Percentiles rank a stretch among this genome's conserved stretches.
phyloP scores from a whole-genome alignment of 768 basidiomycete species.

The Clavaria fumosa region DNA sequence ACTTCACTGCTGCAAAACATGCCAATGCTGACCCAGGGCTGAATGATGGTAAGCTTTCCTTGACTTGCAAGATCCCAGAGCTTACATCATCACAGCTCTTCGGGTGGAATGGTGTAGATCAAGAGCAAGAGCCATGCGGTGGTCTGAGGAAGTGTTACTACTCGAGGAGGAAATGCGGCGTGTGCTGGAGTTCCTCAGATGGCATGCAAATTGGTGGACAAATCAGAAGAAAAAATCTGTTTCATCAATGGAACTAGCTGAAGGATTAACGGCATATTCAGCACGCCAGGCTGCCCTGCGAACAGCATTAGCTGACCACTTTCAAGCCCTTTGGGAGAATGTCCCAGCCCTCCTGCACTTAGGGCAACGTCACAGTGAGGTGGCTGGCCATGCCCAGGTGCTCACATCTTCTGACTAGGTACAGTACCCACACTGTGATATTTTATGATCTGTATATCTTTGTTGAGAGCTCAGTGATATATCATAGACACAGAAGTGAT shows the following conservation, averaged over 20 bases:
- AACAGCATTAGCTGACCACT: background rate
- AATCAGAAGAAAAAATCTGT: background rate
- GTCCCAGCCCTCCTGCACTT: background rate
- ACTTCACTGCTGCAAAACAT: background rate
- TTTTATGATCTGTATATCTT: no score
- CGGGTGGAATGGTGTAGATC: background rate
- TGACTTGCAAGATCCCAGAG: background rate
- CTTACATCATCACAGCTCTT: background rate
- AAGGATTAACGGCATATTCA: background rate
- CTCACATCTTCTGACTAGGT: no score
- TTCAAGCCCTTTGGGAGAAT: background rate
- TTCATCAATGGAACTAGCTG: background rate
- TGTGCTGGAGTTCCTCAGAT: conserved; percentile 3
- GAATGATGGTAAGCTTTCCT: background rate
- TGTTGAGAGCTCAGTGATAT: no score
- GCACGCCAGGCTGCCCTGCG: background rate
- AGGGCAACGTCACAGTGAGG: no score
- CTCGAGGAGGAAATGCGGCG: conserved; percentile 8
- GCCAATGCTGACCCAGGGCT: conserved; percentile 1
- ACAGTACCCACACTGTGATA: no score
- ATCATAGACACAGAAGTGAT: no score
- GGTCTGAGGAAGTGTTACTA: conserved; percentile 8
- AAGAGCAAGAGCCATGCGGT: conserved; percentile 4
- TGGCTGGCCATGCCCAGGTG: no score
- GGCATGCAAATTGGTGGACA: conserved; percentile 4